Evolutionary conservation across 2,329 filamentous ascomycete genomes (phyloP), one percentile per base, ranked within the genome.

Genomic region (Trichoderma sp.): DNA sequence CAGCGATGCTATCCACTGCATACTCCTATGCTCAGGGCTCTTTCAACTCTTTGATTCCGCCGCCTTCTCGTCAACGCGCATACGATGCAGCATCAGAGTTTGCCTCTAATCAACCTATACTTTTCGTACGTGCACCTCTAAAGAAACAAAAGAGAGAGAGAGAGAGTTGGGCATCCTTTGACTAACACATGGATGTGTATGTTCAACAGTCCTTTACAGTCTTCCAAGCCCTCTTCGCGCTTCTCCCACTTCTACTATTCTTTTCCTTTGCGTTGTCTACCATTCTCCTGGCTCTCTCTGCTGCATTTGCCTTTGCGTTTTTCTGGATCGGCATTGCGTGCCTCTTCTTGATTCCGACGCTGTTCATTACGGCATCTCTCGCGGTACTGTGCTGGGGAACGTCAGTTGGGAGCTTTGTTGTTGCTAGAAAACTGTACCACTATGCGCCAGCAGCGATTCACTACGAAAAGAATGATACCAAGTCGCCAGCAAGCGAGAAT

Each of bases 181-280:
- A 23, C 61, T 70, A 66, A 71, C 68, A 55, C 26, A 36, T 39
- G 1, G 3, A 8, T 17, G 9, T 28, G 47, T 3, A 1, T 6
- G 20, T 34, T 20, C 17, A 13, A 57, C 15, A 3, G 92, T 88
- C 90, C 72, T 93, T 96, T 79, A 78, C 94, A 71, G 81, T 88
- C 59, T 83, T 87, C 34, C 92, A 95, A 79, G 76, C 91, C 71
- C 79, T 89, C 72, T 85, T 94, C 73, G 90, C 89, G 15, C 86
- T 89, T 71, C 80, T 93, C 15, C 93, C 93, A 1, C 76, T 95
- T 72, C 80, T 90, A 53, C 82, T 94, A 73, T 95, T 96, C 83
- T 74, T 86, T 70, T 82, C 87, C 75, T 94, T 95, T 83, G 84
- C 87, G 70, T 75, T 90, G 53, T 88, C 88, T 50, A 87, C 90